These are phyloP conservation scores for Lavandula angustifolia DNA, from an alignment of 257 asterid species.

Conservation along the genomic window DNA sequence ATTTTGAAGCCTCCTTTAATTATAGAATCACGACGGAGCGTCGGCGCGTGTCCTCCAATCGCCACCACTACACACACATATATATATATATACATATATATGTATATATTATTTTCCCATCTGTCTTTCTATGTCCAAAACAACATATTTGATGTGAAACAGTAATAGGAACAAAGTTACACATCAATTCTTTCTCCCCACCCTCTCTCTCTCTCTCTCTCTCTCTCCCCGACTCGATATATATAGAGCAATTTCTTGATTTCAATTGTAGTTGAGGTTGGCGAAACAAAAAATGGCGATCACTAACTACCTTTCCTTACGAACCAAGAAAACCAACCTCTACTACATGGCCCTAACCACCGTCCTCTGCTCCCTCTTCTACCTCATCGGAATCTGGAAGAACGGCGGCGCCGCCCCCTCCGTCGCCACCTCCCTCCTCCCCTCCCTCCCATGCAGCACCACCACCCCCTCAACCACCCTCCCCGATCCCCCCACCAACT, in stretches of 20 bases:
- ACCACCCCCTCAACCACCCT: conserved; percentile 2
- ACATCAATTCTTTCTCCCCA: conserved; percentile 12
- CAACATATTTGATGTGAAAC: conserved; percentile 13
- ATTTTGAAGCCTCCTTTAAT: conserved; percentile 30
- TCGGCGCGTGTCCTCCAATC: conserved; percentile 40
- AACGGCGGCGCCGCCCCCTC: conserved; percentile 51
- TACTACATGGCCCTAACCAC: conserved; percentile 50
- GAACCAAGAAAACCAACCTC: conserved; percentile 59
- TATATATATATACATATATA: neutral
- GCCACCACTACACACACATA: neutral
- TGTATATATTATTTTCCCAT: neutral
- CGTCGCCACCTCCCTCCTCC: conserved; percentile 35
- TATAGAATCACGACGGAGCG: conserved; percentile 50
- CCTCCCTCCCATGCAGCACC: conserved; percentile 47
- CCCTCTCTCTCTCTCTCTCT: conserved; percentile 16
- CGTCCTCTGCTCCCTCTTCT: conserved; percentile 65
- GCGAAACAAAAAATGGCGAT: conserved; percentile 61
- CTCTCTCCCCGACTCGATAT: neutral
- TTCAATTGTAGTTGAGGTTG: conserved; percentile 22
- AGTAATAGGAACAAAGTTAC: conserved; percentile 4
- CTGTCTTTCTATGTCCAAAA: neutral
- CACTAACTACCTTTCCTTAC: conserved; percentile 49
- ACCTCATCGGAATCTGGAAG: conserved; percentile 71
- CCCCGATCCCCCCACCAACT: neutral
- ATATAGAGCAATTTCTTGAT: neutral